phyloP scores from a whole-genome alignment of 1,284 basidiomycete genomes.

The Naganishia sp. region DNA sequence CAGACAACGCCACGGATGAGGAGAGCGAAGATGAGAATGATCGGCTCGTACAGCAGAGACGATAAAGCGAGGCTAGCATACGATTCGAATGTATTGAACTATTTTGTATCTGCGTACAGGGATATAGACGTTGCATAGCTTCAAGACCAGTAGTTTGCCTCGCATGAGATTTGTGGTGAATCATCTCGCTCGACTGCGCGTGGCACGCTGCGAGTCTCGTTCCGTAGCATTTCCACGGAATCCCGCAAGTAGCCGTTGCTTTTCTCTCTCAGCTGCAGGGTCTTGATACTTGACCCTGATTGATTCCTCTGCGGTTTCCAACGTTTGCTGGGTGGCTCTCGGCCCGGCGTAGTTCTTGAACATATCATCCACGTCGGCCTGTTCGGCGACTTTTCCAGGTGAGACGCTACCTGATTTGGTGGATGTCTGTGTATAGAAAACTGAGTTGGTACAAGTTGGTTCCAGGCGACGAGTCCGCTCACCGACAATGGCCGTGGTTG shows the following conservation, averaged over 20 bases:
- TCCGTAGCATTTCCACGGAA: constrained; percentile 26
- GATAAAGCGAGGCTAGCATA: not conserved
- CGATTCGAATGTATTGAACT: not conserved
- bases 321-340: constrained; percentile 8
- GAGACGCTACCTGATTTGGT: constrained; percentile 16
- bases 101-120: not conserved
- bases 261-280: constrained; percentile 42
- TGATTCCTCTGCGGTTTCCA: constrained; percentile 39
- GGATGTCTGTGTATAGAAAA: constrained; percentile 16
- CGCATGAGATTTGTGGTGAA: not conserved
- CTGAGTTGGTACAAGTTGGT: not conserved
- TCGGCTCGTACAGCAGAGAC: constrained; percentile 1
- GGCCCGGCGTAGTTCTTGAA: constrained; percentile 16
- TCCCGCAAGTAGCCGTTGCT: constrained; percentile 41
- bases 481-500: constrained; percentile 10
- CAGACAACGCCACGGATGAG: constrained; percentile 37
- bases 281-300: constrained; percentile 45
- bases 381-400: constrained; percentile 2
- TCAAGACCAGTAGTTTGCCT: not conserved
- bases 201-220: constrained; percentile 4
- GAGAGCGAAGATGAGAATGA: constrained; percentile 41
- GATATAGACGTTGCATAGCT: not conserved
- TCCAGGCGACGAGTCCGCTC: not conserved
- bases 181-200: constrained; percentile 19
- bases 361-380: constrained; percentile 1